phyloP scores from a whole-genome alignment of 1,284 basidiomycete species.

The Ceratobasidium sp. region DNA sequence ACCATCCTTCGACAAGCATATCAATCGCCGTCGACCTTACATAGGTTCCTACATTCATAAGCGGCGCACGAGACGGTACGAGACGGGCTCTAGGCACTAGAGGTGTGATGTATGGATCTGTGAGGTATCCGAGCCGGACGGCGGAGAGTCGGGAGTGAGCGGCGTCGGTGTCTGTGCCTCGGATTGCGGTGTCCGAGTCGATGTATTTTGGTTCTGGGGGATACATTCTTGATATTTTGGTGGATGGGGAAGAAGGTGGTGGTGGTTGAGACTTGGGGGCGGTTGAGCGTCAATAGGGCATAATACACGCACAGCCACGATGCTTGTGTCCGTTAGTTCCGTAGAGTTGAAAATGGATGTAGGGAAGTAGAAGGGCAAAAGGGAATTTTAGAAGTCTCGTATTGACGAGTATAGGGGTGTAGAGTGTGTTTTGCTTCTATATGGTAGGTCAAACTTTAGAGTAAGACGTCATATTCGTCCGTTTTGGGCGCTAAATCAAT shows the following conservation, averaged over 20 bases:
- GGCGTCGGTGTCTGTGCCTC: constrained; percentile 81
- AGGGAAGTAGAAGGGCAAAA: no score
- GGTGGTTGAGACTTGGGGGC: not conserved
- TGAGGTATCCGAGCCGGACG: constrained; percentile 78
- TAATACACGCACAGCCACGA: no score
- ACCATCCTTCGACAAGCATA: constrained; percentile 78
- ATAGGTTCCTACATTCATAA: constrained; percentile 97
- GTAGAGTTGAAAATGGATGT: no score
- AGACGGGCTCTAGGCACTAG: constrained; percentile 75
- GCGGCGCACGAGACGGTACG: constrained; percentile 77
- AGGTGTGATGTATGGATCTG: constrained; percentile 75
- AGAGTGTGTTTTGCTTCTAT: no score
- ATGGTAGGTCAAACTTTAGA: no score
- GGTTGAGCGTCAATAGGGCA: not conserved
- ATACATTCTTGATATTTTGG: not conserved
- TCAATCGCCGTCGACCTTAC: constrained; percentile 88
- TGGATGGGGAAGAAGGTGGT: not conserved
- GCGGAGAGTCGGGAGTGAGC: constrained; percentile 84
- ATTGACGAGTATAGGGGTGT: no score
- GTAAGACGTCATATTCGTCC: no score
- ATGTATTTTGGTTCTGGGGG: constrained; percentile 16
- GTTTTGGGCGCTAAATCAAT: not conserved
- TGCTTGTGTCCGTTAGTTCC: no score
- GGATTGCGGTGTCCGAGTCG: constrained; percentile 69
- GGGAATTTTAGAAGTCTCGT: no score